Conservation (phyloP, 306 rosid genomes). For the Oemleria cerasiformis region DNA sequence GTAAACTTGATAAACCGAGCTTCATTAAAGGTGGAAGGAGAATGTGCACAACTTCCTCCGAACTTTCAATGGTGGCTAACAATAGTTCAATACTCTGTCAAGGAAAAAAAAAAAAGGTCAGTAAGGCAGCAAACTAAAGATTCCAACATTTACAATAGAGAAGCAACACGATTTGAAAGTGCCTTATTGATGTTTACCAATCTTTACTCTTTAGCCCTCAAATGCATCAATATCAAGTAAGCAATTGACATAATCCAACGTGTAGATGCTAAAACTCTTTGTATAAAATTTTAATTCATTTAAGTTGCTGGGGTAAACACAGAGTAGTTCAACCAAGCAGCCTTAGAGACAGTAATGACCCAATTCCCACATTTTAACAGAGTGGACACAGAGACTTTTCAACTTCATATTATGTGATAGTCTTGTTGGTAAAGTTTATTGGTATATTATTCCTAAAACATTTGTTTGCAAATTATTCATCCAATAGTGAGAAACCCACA, state of each 20-base stretch:
- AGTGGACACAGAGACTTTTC: background rate
- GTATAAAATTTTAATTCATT: background rate
- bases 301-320: background rate
- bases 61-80: conserved; percentile 70
- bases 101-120: conserved; percentile 14
- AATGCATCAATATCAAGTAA: background rate
- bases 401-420: background rate
- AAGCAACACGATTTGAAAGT: background rate
- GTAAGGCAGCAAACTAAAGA: background rate
- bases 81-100: conserved; percentile 67
- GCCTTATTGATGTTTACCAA: background rate
- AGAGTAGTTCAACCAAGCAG: background rate
- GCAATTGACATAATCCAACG: background rate
- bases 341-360: background rate
- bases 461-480: background rate
- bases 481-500: background rate
- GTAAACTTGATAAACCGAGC: conserved; percentile 69
- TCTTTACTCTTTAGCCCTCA: background rate
- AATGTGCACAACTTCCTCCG: conserved; percentile 43
- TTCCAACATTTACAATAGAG: background rate
- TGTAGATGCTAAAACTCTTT: background rate
- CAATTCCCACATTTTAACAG: background rate
- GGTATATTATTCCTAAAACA: background rate
- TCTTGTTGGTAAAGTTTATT: background rate
- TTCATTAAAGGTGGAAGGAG: conserved; percentile 68